These are phyloP conservation scores for Ophiosphaerella korrae DNA, from an alignment of 2,329 filamentous ascomycete species.

Conservation along the genomic window DNA sequence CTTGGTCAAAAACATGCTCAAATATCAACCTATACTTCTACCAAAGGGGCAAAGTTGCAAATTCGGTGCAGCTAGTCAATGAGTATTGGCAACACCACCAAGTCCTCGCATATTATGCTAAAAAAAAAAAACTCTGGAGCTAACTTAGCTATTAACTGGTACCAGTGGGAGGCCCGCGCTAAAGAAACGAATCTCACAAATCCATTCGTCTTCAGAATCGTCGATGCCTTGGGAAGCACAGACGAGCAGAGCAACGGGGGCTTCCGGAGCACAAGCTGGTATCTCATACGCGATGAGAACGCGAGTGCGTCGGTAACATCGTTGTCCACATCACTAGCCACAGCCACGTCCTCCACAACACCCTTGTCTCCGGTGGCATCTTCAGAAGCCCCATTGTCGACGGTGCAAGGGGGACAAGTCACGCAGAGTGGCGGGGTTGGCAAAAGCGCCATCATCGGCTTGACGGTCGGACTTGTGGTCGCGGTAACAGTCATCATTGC, in stretches of 20 bases:
- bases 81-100: no score
- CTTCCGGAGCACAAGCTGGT: not conserved
- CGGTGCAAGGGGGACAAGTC: no score
- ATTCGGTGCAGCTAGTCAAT: slow-evolving; percentile 2
- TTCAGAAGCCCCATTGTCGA: no score
- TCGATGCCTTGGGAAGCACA: not conserved
- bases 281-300: not conserved
- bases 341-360: no score
- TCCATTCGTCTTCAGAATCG: not conserved
- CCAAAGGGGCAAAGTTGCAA: slow-evolving; percentile 2
- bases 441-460: not conserved
- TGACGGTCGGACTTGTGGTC: not conserved
- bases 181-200: not conserved
- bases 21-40: slow-evolving; percentile 5
- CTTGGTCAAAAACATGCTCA: not conserved
- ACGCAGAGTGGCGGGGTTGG: not conserved
- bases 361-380: no score
- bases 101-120: no score
- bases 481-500: not conserved
- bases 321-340: no score
- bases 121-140: no score
- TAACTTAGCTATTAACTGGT: not conserved
- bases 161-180: not conserved
- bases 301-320: not conserved
- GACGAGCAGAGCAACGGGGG: not conserved